These are phyloP conservation scores for Pseudocercospora fijiensis DNA, from an alignment of 2,329 filamentous ascomycete genomes.

Conservation along the genomic window DNA sequence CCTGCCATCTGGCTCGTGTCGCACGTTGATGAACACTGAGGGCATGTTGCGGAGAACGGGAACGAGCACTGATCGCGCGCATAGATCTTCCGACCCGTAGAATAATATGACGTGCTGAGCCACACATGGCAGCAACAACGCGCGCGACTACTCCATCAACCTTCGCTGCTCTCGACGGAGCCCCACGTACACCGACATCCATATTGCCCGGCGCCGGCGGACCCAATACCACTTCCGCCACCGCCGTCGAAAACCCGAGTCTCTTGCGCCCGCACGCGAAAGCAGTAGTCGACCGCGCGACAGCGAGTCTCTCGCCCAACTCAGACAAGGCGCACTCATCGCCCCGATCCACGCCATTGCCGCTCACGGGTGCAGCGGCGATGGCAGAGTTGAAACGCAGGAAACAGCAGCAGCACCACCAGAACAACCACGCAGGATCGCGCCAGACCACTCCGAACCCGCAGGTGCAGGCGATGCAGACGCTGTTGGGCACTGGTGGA, in stretches of 20 bases:
- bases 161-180: conserved; percentile 41
- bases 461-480: conserved; percentile 45
- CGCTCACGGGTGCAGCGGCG: conserved; percentile 49
- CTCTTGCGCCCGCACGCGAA: conserved; percentile 31
- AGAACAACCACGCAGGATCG: conserved; percentile 28
- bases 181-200: conserved; percentile 44
- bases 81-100: conserved; percentile 6
- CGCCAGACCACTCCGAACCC: conserved; percentile 53
- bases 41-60: conserved; percentile 4
- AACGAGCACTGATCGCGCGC: conserved; percentile 12
- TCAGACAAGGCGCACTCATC: conserved; percentile 43
- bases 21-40: neutral
- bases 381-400: conserved; percentile 50
- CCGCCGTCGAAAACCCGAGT: conserved; percentile 27
- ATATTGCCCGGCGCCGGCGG: conserved; percentile 28
- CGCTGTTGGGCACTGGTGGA: conserved; percentile 45
- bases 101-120: conserved; percentile 26
- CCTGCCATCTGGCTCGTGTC: neutral
- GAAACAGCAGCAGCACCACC: conserved; percentile 44
- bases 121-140: conserved; percentile 47
- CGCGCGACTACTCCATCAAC: conserved; percentile 45
- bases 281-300: conserved; percentile 21
- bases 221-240: conserved; percentile 24
- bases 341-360: conserved; percentile 33
- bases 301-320: conserved; percentile 41